These are phyloP conservation scores for Teratosphaeria nubilosa DNA, from an alignment of 2,329 filamentous ascomycete species.

Conservation along the genomic window DNA sequence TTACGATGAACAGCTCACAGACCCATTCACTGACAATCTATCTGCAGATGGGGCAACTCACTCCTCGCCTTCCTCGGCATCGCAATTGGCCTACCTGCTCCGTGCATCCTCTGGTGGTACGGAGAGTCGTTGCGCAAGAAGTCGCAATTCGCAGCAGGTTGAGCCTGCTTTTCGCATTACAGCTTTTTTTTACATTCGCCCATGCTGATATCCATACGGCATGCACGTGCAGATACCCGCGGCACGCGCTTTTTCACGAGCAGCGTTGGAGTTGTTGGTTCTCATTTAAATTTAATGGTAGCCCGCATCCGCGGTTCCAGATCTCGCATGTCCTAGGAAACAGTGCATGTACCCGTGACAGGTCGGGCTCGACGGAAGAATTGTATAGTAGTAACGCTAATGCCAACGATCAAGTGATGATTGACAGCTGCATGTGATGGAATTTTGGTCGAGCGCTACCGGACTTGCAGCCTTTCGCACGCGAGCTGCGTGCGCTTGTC, in stretches of 20 bases:
- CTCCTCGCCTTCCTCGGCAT: conserved; percentile 48
- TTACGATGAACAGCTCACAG: neutral
- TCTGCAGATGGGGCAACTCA: conserved; percentile 37
- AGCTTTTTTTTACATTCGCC: neutral
- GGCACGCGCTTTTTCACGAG: neutral
- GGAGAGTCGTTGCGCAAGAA: conserved; percentile 28
- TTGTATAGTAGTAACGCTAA: neutral
- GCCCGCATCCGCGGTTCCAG: neutral
- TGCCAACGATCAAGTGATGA: neutral
- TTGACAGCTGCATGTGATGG: no score
- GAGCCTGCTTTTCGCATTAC: neutral
- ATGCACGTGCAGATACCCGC: neutral
- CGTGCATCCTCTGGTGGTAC: conserved; percentile 36
- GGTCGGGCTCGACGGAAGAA: neutral
- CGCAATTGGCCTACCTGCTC: conserved; percentile 41
- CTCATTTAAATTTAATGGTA: neutral
- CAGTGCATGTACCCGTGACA: neutral
- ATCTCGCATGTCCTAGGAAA: neutral
- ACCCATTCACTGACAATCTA: neutral
- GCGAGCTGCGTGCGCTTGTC: neutral
- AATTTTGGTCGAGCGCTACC: no score
- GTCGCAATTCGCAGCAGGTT: conserved; percentile 26
- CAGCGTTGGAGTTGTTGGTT: neutral
- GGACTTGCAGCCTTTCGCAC: neutral
- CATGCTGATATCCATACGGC: neutral